These are phyloP conservation scores for Pisolithus albus DNA, from an alignment of 768 basidiomycete species.

Conservation along the genomic window DNA sequence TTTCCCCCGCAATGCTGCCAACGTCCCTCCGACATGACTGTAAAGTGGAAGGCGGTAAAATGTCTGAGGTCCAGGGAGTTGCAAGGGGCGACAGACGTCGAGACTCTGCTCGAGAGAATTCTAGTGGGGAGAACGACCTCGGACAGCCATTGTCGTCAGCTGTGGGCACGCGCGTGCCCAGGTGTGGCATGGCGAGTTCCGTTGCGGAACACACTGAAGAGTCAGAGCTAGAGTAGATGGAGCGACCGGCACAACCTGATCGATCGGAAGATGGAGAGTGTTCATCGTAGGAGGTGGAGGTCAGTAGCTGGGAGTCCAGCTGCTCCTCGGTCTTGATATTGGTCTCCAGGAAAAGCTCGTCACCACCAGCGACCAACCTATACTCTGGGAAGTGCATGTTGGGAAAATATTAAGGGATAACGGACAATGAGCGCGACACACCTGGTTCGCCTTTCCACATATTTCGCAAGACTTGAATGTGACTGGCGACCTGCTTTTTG, in stretches of 20 bases:
- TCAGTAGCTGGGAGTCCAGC: constrained; percentile 35
- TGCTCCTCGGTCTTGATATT: constrained; percentile 52
- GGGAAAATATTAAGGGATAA: constrained; percentile 5
- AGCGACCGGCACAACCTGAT: constrained; percentile 23
- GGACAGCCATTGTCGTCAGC: constrained; percentile 25
- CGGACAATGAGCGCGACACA: constrained; percentile 20
- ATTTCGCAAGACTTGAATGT: constrained; percentile 77
- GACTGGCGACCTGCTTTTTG: constrained; percentile 88
- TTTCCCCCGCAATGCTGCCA: constrained; percentile 19
- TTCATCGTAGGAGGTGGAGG: constrained; percentile 32
- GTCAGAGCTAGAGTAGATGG: constrained; percentile 18
- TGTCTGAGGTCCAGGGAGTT: constrained; percentile 23
- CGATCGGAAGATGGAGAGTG: constrained; percentile 27
- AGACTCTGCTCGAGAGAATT: constrained; percentile 20
- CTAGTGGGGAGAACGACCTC: constrained; percentile 26
- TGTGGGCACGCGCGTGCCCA: constrained; percentile 15
- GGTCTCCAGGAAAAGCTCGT: constrained; percentile 55
- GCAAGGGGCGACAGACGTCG: constrained; percentile 29
- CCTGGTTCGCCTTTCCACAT: constrained; percentile 86
- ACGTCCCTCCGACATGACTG: constrained; percentile 19
- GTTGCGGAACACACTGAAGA: constrained; percentile 16
- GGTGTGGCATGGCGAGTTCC: constrained; percentile 21
- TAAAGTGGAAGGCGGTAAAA: constrained; percentile 18
- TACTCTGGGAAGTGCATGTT: constrained; percentile 43
- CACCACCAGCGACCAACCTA: constrained; percentile 73